These are phyloP conservation scores for Limnanthes douglasii DNA, from an alignment of 345 rosid species.

Conservation along the genomic window DNA sequence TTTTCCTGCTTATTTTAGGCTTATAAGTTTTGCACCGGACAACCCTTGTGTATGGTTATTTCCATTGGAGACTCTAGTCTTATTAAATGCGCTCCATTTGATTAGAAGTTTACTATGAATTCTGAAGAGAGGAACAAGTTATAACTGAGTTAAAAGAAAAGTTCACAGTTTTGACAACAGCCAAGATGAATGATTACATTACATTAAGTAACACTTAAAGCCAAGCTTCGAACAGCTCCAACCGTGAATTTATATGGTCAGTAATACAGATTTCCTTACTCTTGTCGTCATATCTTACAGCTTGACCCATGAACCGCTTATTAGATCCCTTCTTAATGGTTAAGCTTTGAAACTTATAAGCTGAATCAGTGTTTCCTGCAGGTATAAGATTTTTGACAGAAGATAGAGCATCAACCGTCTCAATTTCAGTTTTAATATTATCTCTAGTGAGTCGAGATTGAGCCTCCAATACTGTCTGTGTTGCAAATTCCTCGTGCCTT, in stretches of 20 bases:
- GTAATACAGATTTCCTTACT: conserved; percentile 25
- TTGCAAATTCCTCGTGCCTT: not conserved
- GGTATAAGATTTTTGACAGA: conserved; percentile 29
- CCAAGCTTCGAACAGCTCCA: conserved; percentile 73
- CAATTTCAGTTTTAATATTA: conserved; percentile 18
- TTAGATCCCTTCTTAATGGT: conserved; percentile 18
- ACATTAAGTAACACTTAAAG: conserved; percentile 20
- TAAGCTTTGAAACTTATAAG: conserved; percentile 5
- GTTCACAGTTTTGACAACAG: too few relatives aligned
- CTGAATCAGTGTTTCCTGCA: conserved; percentile 9
- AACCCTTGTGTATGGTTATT: too few relatives aligned
- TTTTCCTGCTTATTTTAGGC: too few relatives aligned
- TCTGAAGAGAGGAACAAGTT: too few relatives aligned
- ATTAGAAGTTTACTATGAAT: too few relatives aligned
- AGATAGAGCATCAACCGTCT: conserved; percentile 18
- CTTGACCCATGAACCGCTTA: conserved; percentile 13
- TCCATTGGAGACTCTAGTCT: too few relatives aligned
- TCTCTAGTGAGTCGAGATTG: conserved; percentile 14
- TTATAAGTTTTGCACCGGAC: too few relatives aligned
- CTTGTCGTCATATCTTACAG: conserved; percentile 16
- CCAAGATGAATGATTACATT: too few relatives aligned
- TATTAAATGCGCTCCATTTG: too few relatives aligned
- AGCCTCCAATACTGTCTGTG: conserved; percentile 9
- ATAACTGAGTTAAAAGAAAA: too few relatives aligned
- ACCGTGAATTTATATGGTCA: conserved; percentile 40